Conservation (phyloP, 2,329 filamentous ascomycete genomes). For the Calonectria multiphialidica region DNA sequence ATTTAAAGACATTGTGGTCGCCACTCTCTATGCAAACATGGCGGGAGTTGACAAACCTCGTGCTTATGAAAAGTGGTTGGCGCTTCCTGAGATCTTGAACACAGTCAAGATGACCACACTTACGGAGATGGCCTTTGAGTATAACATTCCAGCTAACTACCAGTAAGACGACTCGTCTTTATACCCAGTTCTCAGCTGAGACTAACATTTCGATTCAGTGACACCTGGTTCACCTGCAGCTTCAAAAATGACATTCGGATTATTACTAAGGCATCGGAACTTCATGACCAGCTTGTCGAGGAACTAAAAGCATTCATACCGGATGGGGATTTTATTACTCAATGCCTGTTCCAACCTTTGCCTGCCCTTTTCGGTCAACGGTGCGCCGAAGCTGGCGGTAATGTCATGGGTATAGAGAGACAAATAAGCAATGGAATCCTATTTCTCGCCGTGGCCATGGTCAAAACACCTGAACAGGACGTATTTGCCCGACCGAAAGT, state of each 20-base stretch:
- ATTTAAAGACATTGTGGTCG: conserved; percentile 28
- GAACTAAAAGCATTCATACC: conserved; percentile 22
- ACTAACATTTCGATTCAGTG: not conserved
- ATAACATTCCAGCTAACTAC: conserved; percentile 30
- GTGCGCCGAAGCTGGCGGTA: conserved; percentile 11
- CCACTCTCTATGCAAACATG: conserved; percentile 31
- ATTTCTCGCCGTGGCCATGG: conserved; percentile 29
- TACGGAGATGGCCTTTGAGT: conserved; percentile 30
- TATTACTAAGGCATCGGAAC: conserved; percentile 14
- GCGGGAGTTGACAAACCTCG: conserved; percentile 29
- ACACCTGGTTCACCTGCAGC: conserved; percentile 24
- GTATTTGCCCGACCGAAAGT: conserved; percentile 7
- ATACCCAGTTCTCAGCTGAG: not conserved
- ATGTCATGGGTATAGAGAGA: conserved; percentile 20
- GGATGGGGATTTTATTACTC: conserved; percentile 21
- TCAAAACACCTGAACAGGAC: conserved; percentile 12
- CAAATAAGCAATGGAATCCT: conserved; percentile 15
- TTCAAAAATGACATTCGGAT: conserved; percentile 23
- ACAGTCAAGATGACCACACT: conserved; percentile 34
- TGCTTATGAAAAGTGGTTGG: conserved; percentile 34
- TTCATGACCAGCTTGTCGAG: conserved; percentile 19
- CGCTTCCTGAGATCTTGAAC: conserved; percentile 29
- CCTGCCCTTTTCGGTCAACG: conserved; percentile 17
- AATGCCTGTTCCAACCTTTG: conserved; percentile 18
- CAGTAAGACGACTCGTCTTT: conserved; percentile 16